These are phyloP conservation scores for Hyphopichia fennica DNA, from an alignment of 1,139 yeast species.

Conservation along the genomic window DNA sequence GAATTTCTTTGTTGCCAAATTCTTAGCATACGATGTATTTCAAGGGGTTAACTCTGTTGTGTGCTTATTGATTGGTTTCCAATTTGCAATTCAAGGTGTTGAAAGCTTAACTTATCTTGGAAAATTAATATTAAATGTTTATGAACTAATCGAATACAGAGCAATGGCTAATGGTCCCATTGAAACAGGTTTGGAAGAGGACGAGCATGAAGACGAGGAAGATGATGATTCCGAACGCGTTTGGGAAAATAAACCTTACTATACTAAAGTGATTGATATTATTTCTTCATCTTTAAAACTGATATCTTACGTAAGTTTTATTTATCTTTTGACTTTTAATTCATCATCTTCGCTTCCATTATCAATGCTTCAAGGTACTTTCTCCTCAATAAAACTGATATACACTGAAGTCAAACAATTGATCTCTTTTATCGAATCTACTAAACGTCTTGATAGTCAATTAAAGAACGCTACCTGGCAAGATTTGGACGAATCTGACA, in stretches of 20 bases:
- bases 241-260: conserved; percentile 74
- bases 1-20: conserved; percentile 55
- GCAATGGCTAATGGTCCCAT: conserved; percentile 8
- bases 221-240: conserved; percentile 56
- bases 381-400: conserved; percentile 51
- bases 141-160: conserved; percentile 49
- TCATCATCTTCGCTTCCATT: conserved; percentile 62
- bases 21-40: conserved; percentile 60
- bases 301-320: conserved; percentile 30
- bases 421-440: conserved; percentile 56
- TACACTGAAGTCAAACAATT: conserved; percentile 54
- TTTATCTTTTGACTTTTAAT: conserved; percentile 45
- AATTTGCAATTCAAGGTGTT: conserved; percentile 65
- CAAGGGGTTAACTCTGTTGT: conserved; percentile 51
- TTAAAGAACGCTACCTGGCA: conserved; percentile 59
- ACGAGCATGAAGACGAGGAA: conserved; percentile 23
- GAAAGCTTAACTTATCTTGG: conserved; percentile 50
- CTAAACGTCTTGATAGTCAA: conserved; percentile 64
- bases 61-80: conserved; percentile 69
- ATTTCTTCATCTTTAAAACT: conserved; percentile 44
- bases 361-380: conserved; percentile 66
- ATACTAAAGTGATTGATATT: conserved; percentile 59
- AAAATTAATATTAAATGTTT: conserved; percentile 53
- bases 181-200: conserved; percentile 6
- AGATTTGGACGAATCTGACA: conserved; percentile 61